Percentiles rank a stretch among this genome's conserved stretches.
phyloP scores from a whole-genome alignment of 805 yeast genomes.

The Candida schatavii region DNA sequence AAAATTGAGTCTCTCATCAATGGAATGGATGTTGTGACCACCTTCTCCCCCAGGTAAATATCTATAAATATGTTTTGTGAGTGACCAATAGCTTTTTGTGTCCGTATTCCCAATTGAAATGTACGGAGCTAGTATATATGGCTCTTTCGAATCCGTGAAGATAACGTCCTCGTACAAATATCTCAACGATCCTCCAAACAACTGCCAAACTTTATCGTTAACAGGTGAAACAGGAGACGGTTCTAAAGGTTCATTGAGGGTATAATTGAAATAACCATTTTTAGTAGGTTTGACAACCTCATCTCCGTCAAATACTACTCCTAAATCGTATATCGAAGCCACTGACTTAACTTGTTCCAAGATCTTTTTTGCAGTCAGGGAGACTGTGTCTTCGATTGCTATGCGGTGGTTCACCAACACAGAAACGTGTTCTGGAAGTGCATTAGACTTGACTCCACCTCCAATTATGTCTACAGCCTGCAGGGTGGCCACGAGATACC shows the following conservation, averaged over 20 bases:
- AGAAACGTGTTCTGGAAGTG: slow-evolving; percentile 48
- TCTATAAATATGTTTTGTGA: slow-evolving; percentile 36
- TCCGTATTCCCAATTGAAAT: slow-evolving; percentile 40
- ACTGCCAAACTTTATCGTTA: slow-evolving; percentile 30
- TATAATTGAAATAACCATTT: slow-evolving; percentile 32
- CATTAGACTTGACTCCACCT: slow-evolving; percentile 52
- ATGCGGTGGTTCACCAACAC: slow-evolving; percentile 45
- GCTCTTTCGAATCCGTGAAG: slow-evolving; percentile 20
- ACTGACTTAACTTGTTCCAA: slow-evolving; percentile 25
- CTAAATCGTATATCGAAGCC: slow-evolving; percentile 38
- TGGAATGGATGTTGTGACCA: slow-evolving; percentile 30
- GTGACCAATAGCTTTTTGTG: slow-evolving; percentile 40
- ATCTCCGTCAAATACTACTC: slow-evolving; percentile 27
- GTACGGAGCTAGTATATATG: slow-evolving; percentile 32
- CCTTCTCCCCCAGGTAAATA: slow-evolving; percentile 25
- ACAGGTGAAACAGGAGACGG: slow-evolving; percentile 40
- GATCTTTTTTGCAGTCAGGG: slow-evolving; percentile 29
- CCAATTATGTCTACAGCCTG: slow-evolving; percentile 46
- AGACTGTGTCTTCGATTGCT: slow-evolving; percentile 42
- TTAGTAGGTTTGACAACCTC: slow-evolving; percentile 20
- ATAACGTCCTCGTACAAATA: slow-evolving; percentile 36
- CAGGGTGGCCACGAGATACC: slow-evolving; percentile 43
- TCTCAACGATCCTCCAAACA: slow-evolving; percentile 35
- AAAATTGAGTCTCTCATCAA: slow-evolving; percentile 29
- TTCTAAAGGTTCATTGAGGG: slow-evolving; percentile 23